These are phyloP conservation scores for Eucalyptus tenuipes DNA, from an alignment of 345 rosid species.

Conservation along the genomic window DNA sequence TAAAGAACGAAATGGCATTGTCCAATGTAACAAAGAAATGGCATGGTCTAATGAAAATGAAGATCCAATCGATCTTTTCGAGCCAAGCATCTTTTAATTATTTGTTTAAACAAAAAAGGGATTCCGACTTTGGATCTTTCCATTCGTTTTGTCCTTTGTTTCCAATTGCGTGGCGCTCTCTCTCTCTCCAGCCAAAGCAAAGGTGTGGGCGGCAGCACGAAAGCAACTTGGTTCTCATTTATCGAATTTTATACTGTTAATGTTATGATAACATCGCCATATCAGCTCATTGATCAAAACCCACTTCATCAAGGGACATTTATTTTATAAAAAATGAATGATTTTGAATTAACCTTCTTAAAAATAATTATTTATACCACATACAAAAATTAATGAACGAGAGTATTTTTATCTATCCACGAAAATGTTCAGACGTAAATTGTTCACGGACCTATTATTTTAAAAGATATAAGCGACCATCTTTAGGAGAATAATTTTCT, in stretches of 20 bases:
- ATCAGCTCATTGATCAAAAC: neutral
- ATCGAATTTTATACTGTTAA: neutral
- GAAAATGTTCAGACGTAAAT: no score
- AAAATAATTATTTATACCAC: fast-evolving
- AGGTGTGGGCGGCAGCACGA: neutral
- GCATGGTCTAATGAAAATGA: neutral
- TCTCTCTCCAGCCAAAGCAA: neutral
- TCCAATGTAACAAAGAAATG: neutral
- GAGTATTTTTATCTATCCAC: no score
- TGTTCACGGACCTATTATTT: no score
- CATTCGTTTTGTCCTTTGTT: neutral
- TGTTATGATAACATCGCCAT: neutral
- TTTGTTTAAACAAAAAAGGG: neutral
- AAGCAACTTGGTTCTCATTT: neutral
- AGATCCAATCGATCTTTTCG: neutral
- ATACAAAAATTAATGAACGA: no score
- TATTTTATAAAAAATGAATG: neutral
- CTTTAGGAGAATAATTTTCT: no score
- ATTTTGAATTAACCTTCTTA: neutral
- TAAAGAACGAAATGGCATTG: neutral
- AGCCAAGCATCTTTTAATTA: neutral
- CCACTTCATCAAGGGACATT: neutral
- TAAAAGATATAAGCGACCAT: fast-evolving
- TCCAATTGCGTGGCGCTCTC: neutral
- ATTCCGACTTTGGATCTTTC: neutral